Conservation (phyloP, 1,284 basidiomycete species). For the Fomitopsis betulina region DNA sequence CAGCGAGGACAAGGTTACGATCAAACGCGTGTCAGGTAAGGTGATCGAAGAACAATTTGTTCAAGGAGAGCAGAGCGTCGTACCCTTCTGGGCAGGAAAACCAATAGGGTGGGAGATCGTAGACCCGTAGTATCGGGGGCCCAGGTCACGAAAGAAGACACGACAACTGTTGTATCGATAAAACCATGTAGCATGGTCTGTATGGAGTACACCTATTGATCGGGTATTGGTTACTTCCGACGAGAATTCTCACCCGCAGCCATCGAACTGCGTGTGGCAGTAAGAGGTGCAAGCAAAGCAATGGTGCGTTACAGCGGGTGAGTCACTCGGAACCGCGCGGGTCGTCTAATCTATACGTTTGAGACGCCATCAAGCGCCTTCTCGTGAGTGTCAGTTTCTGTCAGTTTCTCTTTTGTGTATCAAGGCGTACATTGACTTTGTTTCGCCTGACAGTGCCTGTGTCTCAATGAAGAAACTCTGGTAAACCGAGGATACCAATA, state of each 20-base stretch:
- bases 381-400: too few relatives aligned
- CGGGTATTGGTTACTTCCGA: not conserved
- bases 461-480: too few relatives aligned
- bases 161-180: not conserved
- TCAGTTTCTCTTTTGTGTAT: too few relatives aligned
- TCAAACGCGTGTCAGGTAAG: constrained; percentile 35
- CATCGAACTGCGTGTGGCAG: too few relatives aligned
- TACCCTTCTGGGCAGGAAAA: constrained; percentile 93
- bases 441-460: too few relatives aligned
- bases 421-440: too few relatives aligned
- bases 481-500: too few relatives aligned
- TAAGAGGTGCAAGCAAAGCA: too few relatives aligned
- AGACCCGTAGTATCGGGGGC: constrained; percentile 2
- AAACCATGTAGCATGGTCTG: not conserved
- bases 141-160: not conserved
- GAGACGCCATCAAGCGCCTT: too few relatives aligned
- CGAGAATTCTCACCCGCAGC: not conserved
- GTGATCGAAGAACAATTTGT: constrained; percentile 51
- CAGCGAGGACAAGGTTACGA: constrained; percentile 26
- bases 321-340: too few relatives aligned
- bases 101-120: constrained; percentile 80
- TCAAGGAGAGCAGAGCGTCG: constrained; percentile 55
- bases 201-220: not conserved
- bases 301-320: too few relatives aligned
- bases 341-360: too few relatives aligned